A percentile compares a stretch with the other conserved stretches of the same genome.
These are phyloP conservation scores for Suillus placidus DNA, from an alignment of 768 basidiomycete species.

Conservation along the genomic window DNA sequence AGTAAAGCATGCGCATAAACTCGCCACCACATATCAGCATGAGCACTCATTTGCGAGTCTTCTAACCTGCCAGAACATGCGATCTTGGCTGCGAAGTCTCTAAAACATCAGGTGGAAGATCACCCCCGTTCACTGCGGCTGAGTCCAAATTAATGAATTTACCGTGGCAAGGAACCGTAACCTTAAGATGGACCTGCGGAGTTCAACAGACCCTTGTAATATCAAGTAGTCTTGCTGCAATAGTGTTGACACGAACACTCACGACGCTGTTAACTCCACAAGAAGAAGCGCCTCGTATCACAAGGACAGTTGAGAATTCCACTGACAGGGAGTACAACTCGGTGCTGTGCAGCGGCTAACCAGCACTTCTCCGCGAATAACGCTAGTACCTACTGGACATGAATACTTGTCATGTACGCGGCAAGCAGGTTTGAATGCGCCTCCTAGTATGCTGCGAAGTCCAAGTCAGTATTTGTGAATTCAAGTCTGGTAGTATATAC, in stretches of 20 bases:
- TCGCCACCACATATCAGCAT: not conserved
- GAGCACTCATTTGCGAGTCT: not conserved
- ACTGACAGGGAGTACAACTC: not conserved
- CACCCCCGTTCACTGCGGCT: not conserved
- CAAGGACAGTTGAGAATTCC: not conserved
- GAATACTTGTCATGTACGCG: not conserved
- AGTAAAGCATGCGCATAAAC: not conserved
- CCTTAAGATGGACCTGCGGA: not conserved
- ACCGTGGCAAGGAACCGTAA: not conserved
- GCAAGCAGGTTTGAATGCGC: not conserved
- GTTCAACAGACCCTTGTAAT: not conserved
- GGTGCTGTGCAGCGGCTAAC: not conserved
- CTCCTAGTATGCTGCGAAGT: not conserved
- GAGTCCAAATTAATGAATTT: not conserved
- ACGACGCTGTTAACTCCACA: not conserved
- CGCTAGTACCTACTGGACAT: not conserved
- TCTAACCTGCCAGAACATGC: not conserved
- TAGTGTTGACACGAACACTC: not conserved
- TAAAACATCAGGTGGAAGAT: not conserved
- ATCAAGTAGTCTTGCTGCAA: not conserved
- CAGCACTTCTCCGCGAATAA: not conserved
- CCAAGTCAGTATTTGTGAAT: not conserved
- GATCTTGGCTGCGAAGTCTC: not conserved
- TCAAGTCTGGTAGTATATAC: not conserved
- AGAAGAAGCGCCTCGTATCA: not conserved